Conservation (phyloP, 2,329 filamentous ascomycete species). For the Claviceps spartinae region DNA sequence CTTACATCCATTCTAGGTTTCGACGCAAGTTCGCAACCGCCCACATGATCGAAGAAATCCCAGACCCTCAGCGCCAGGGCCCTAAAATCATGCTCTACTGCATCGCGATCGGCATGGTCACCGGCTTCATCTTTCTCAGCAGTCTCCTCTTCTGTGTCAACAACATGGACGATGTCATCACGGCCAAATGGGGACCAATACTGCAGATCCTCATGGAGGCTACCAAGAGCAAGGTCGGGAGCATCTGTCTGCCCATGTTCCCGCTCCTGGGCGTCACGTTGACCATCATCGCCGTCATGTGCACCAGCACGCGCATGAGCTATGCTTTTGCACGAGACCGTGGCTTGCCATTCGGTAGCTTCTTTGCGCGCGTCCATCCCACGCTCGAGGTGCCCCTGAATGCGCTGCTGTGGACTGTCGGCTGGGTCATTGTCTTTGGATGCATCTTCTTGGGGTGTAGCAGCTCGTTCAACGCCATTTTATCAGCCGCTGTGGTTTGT, state of each 20-base stretch:
- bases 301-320: slow-evolving; percentile 51
- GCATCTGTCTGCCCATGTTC: slow-evolving; percentile 52
- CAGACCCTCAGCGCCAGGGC: slow-evolving; percentile 41
- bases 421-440: slow-evolving; percentile 54
- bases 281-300: slow-evolving; percentile 50
- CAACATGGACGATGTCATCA: slow-evolving; percentile 43
- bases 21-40: slow-evolving; percentile 34
- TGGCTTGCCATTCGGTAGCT: slow-evolving; percentile 47
- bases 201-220: slow-evolving; percentile 52
- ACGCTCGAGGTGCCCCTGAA: slow-evolving; percentile 53
- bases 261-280: slow-evolving; percentile 42
- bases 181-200: slow-evolving; percentile 41
- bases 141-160: slow-evolving; percentile 51
- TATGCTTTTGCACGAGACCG: slow-evolving; percentile 54
- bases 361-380: slow-evolving; percentile 49
- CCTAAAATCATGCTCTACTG: slow-evolving; percentile 55
- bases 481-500: slow-evolving; percentile 58
- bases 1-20: slow-evolving; percentile 18
- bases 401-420: slow-evolving; percentile 46
- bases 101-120: slow-evolving; percentile 48
- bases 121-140: slow-evolving; percentile 49
- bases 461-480: slow-evolving; percentile 58
- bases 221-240: slow-evolving; percentile 47
- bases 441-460: slow-evolving; percentile 55
- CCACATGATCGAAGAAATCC: slow-evolving; percentile 45